Base-by-base conservation (phyloP, 78 protist genomes). In the Trichosphaerium sp. region DNA sequence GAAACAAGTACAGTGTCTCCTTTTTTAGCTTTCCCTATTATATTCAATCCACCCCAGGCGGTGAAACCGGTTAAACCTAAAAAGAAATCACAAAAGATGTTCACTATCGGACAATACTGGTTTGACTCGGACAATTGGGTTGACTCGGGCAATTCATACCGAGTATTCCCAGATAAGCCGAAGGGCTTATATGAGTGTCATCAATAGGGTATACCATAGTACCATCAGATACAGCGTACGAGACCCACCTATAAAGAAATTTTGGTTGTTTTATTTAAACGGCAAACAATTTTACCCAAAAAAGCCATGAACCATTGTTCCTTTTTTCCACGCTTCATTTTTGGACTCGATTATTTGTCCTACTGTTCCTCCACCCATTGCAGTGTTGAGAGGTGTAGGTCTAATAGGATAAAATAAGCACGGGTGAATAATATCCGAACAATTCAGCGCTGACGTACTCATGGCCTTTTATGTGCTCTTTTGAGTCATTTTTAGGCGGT, bases 51-150 rank as follows among this genome's bases (percentile, higher is more conserved):
- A 40, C 26, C 3, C 60, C 71, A 83, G 1, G 88, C 88, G 28
- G 84, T 75, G 12, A 39, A 35, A 21, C 83, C 83, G 5, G 83
- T 49, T 65, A 81, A 56, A 47, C 87, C 87, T 2, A 81, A 23
- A 25, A 40, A 34, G 18, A 34, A 11, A 65, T n/a, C n/a, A n/a
- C n/a, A n/a, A n/a, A n/a, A n/a, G n/a, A n/a, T n/a, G n/a, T n/a
- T n/a, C n/a, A n/a, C n/a, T n/a, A n/a, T n/a, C n/a, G n/a, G n/a
- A n/a, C n/a, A n/a, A n/a, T n/a, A n/a, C n/a, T n/a, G n/a, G n/a
- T n/a, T n/a, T n/a, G n/a, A n/a, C n/a, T n/a, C n/a, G n/a, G n/a
- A n/a, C n/a, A n/a, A n/a, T n/a, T n/a, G n/a, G n/a, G n/a, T n/a
- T n/a, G n/a, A n/a, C n/a, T n/a, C n/a, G n/a, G n/a, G n/a, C n/a